phyloP scores from a whole-genome alignment of 2,329 filamentous ascomycete genomes.

The Neocatenulostroma microsporum region DNA sequence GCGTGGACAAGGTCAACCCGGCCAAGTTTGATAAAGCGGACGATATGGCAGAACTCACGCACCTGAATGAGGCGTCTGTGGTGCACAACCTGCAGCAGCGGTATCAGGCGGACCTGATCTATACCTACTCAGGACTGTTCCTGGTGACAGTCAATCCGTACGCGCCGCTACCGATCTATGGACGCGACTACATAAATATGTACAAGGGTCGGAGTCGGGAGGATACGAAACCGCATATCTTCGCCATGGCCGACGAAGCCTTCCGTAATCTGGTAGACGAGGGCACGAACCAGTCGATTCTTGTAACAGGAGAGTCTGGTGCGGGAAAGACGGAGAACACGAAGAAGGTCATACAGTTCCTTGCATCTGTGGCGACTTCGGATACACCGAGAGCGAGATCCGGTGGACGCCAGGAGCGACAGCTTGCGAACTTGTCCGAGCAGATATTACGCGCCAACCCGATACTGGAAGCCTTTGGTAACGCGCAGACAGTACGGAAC shows the following conservation, averaged over 20 bases:
- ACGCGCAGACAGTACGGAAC: conserved; percentile 98
- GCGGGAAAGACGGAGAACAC: conserved; percentile 98
- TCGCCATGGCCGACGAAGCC: conserved; percentile 97
- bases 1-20: conserved; percentile 69
- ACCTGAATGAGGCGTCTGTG: conserved; percentile 96
- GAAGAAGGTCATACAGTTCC: conserved; percentile 99
- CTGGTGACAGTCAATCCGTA: conserved; percentile 98
- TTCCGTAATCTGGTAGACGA: conserved; percentile 98
- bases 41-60: conserved; percentile 92
- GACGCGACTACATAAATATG: conserved; percentile 98
- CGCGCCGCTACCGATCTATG: conserved; percentile 89
- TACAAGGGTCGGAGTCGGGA: conserved; percentile 98
- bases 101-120: conserved; percentile 98
- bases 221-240: conserved; percentile 91
- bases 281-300: conserved; percentile 92
- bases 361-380: conserved; percentile 91
- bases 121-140: conserved; percentile 98
- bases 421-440: too few relatives aligned
- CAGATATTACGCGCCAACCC: conserved; percentile 97
- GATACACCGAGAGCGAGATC: conserved; percentile 72
- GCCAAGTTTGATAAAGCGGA: conserved; percentile 97
- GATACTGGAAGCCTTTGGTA: conserved; percentile 99
- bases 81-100: conserved; percentile 94
- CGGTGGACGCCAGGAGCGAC: conserved; percentile 75
- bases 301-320: conserved; percentile 98